Evolutionary conservation across 2,329 filamentous ascomycete species (phyloP).

Genomic region (Clonostachys chloroleuca): DNA sequence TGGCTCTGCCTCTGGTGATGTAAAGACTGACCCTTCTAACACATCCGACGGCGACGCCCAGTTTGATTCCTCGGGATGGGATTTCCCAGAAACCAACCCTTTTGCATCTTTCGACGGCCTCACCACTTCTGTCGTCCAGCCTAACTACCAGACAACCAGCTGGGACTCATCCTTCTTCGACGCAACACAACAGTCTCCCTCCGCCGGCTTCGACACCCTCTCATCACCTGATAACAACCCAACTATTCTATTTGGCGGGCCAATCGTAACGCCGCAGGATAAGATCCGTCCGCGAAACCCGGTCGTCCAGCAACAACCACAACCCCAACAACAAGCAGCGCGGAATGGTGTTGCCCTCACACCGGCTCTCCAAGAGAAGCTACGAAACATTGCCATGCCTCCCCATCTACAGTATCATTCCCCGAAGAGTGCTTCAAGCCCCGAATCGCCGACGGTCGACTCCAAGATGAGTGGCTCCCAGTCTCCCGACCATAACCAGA

Average conservation of each 20-base stretch:
- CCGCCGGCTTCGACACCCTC: conserved; percentile 23
- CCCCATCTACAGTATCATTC: conserved; percentile 56
- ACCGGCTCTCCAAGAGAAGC: conserved; percentile 54
- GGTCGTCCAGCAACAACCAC: neutral
- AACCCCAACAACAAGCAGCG: neutral
- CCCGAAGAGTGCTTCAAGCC: conserved; percentile 53
- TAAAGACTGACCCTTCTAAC: conserved; percentile 13
- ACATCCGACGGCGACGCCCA: conserved; percentile 13
- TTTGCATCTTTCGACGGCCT: conserved; percentile 35
- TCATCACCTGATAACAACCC: conserved; percentile 26
- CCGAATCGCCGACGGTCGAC: conserved; percentile 47
- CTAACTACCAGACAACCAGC: conserved; percentile 23
- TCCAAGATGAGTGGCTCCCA: conserved; percentile 29
- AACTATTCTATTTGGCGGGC: conserved; percentile 23
- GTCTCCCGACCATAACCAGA: conserved; percentile 43
- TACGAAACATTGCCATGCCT: conserved; percentile 62
- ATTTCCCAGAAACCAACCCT: conserved; percentile 41
- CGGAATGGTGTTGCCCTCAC: conserved; percentile 31
- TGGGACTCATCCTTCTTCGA: conserved; percentile 28
- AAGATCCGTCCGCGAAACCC: conserved; percentile 21
- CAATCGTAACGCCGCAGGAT: conserved; percentile 14
- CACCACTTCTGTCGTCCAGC: conserved; percentile 24
- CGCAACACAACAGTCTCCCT: conserved; percentile 19
- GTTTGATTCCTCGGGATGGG: conserved; percentile 37
- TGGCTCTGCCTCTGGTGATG: conserved; percentile 13